These are phyloP conservation scores for Lepidium aucheri DNA, from an alignment of 345 rosid genomes.

Conservation along the genomic window DNA sequence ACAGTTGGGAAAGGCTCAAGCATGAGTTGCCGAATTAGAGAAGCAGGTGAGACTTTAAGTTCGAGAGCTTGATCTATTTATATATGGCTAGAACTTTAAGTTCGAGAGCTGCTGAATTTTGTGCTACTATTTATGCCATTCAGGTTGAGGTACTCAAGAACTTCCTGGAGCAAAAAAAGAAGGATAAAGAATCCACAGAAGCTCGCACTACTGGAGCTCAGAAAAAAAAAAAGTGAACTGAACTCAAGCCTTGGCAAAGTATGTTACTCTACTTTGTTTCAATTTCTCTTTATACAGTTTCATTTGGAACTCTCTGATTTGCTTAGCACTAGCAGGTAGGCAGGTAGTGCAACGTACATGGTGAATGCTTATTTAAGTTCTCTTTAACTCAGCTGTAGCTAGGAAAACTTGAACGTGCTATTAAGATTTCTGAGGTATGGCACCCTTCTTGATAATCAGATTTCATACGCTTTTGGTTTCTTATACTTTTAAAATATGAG, in stretches of 20 bases:
- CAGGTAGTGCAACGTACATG: neutral
- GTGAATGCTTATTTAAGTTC: neutral
- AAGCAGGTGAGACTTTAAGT: constrained; percentile 45
- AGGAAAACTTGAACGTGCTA: constrained; percentile 75
- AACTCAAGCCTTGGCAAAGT: constrained; percentile 53
- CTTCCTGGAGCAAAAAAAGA: constrained; percentile 44
- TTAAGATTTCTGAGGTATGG: constrained; percentile 78
- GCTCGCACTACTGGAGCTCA: constrained; percentile 46
- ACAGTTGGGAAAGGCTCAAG: constrained; percentile 63
- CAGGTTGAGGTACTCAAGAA: constrained; percentile 57
- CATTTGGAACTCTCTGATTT: neutral
- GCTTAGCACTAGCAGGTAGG: too few relatives aligned
- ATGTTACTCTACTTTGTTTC: constrained; percentile 21
- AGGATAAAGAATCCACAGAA: constrained; percentile 51
- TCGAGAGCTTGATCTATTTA: neutral
- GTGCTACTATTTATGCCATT: constrained; percentile 15
- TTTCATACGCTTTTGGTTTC: too few relatives aligned
- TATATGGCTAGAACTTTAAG: neutral
- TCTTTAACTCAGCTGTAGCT: constrained; percentile 15
- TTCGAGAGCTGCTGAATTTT: neutral
- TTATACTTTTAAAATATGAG: too few relatives aligned
- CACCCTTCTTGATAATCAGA: neutral
- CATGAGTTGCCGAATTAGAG: constrained; percentile 65
- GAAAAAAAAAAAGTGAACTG: constrained; percentile 47
- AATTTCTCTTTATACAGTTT: neutral